These are phyloP conservation scores for Cerrena zonata DNA, from an alignment of 1,284 basidiomycete genomes.

Conservation along the genomic window DNA sequence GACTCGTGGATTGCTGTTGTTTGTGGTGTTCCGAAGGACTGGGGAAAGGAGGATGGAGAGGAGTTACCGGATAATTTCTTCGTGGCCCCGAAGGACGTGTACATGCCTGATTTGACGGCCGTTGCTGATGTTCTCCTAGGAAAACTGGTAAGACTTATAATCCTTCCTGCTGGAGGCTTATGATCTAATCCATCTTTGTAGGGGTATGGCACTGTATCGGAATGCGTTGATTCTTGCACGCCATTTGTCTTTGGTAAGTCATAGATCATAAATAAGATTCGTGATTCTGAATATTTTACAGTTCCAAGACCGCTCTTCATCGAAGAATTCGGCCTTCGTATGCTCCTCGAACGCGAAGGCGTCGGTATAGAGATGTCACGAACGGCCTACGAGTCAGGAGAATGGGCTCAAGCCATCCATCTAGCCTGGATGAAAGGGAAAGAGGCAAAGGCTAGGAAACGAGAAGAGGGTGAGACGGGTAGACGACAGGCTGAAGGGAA, in stretches of 20 bases:
- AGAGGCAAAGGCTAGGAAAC: slow-evolving; percentile 38
- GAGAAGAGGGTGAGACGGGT: slow-evolving; percentile 35
- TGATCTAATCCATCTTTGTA: slow-evolving; percentile 18
- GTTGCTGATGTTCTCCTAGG: slow-evolving; percentile 71
- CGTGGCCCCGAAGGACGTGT: slow-evolving; percentile 66
- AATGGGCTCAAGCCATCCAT: slow-evolving; percentile 56
- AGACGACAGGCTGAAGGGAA: slow-evolving; percentile 38
- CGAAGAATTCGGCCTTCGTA: slow-evolving; percentile 69
- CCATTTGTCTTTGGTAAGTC: slow-evolving; percentile 63
- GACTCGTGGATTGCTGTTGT: slow-evolving; percentile 72
- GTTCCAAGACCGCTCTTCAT: slow-evolving; percentile 74
- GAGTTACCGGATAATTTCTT: slow-evolving; percentile 66
- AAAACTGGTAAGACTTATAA: slow-evolving; percentile 49
- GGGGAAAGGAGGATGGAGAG: slow-evolving; percentile 40
- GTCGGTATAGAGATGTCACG: slow-evolving; percentile 62
- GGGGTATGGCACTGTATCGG: slow-evolving; percentile 71
- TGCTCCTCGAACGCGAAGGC: slow-evolving; percentile 54
- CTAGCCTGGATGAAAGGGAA: slow-evolving; percentile 49
- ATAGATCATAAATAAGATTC: not conserved
- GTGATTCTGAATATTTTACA: slow-evolving; percentile 22
- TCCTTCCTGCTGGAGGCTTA: not conserved
- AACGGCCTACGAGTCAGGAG: slow-evolving; percentile 58
- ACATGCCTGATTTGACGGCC: slow-evolving; percentile 76
- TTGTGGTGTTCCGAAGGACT: slow-evolving; percentile 63
- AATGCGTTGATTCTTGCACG: slow-evolving; percentile 66